These are phyloP conservation scores for Fusarium chlamydosporum DNA, from an alignment of 2,329 filamentous ascomycete genomes.

Conservation along the genomic window DNA sequence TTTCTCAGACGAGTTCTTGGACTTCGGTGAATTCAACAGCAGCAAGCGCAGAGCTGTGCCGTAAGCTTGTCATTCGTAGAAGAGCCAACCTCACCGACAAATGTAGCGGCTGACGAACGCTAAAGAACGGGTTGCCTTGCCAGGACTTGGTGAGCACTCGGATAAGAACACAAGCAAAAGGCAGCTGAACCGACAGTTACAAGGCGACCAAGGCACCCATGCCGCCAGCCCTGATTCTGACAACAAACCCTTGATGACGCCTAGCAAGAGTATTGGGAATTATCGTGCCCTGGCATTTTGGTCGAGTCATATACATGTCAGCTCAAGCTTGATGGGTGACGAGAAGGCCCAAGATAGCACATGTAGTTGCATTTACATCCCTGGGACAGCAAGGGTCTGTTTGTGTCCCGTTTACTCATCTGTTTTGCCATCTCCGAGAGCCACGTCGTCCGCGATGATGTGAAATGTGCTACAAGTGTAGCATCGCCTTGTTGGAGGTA, in stretches of 20 bases:
- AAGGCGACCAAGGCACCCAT: slow-evolving; percentile 21
- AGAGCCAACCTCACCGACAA: slow-evolving; percentile 21
- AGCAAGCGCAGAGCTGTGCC: slow-evolving; percentile 32
- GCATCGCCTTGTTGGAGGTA: slow-evolving; percentile 2
- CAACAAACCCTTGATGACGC: background rate
- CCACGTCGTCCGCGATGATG: slow-evolving; percentile 21
- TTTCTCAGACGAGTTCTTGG: background rate
- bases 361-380: slow-evolving; percentile 22
- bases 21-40: slow-evolving; percentile 17
- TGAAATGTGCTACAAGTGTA: slow-evolving; percentile 33
- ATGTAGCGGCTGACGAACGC: slow-evolving; percentile 15
- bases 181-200: slow-evolving; percentile 13
- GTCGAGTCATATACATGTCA: slow-evolving; percentile 35
- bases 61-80: slow-evolving; percentile 24
- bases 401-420: slow-evolving; percentile 15
- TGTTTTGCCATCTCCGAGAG: slow-evolving; percentile 13
- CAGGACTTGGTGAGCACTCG: slow-evolving; percentile 7
- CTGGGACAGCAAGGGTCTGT: slow-evolving; percentile 21
- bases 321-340: slow-evolving; percentile 18
- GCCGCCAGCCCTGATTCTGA: slow-evolving; percentile 33
- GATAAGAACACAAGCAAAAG: slow-evolving; percentile 16
- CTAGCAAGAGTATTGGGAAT: background rate
- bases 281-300: background rate
- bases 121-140: slow-evolving; percentile 15
- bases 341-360: slow-evolving; percentile 19